These are phyloP conservation scores for Berberis thunbergii DNA, from an alignment of 164 flowering plant species.

Conservation along the genomic window DNA sequence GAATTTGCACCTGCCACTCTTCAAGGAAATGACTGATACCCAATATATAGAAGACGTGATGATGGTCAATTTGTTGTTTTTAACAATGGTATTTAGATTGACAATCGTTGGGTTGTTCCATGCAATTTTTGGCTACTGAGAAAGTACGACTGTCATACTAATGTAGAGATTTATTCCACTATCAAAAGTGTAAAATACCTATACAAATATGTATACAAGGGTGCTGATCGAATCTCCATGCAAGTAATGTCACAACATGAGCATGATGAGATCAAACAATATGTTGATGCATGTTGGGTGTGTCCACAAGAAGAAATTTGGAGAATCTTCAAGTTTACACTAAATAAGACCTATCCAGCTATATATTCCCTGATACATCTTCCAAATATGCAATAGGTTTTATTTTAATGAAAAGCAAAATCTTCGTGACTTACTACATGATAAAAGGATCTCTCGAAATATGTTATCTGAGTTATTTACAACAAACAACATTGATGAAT, in stretches of 20 bases:
- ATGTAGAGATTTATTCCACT: neutral
- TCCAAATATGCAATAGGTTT: neutral
- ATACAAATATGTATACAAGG: neutral
- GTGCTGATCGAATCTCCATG: neutral
- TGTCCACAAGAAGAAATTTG: neutral
- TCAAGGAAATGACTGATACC: conserved; percentile 5
- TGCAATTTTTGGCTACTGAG: neutral
- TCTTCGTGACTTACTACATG: neutral
- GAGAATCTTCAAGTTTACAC: neutral
- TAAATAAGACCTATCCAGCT: neutral
- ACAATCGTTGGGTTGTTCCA: conserved; percentile 1
- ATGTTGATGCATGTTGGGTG: neutral
- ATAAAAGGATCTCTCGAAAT: neutral
- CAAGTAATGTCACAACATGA: neutral
- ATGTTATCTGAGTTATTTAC: neutral
- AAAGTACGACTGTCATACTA: neutral
- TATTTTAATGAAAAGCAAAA: neutral
- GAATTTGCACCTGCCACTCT: neutral
- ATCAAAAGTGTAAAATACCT: neutral
- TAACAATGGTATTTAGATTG: neutral
- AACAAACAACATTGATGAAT: neutral
- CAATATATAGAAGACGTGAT: conserved; percentile 7
- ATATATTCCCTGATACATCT: neutral
- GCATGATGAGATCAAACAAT: neutral
- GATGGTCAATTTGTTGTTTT: neutral